A percentile compares a stretch with the other conserved stretches of the same genome.
These are phyloP conservation scores for Trypanosoma brucei DNA, from an alignment of 208 protist species.

Conservation along the genomic window DNA sequence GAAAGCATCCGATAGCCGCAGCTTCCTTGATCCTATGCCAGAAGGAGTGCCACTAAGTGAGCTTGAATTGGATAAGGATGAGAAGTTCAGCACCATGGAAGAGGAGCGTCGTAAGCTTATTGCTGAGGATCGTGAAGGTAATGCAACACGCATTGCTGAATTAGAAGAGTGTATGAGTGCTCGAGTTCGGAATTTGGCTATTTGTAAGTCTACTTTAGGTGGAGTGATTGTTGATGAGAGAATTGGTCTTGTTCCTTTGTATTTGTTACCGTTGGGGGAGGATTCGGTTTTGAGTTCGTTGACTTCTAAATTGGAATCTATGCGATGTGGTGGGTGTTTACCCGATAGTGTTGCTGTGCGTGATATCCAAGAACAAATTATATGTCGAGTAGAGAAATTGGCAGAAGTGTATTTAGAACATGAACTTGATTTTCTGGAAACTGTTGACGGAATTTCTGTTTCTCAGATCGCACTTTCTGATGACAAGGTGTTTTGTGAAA, in stretches of 20 bases:
- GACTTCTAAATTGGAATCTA: not conserved
- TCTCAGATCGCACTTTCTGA: conserved; percentile 50
- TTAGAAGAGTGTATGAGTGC: not conserved
- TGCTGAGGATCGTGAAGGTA: conserved; percentile 17
- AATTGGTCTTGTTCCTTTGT: not conserved
- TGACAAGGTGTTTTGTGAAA: conserved; percentile 48
- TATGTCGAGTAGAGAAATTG: conserved; percentile 45
- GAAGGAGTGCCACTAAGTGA: conserved; percentile 34
- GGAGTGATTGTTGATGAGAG: not conserved
- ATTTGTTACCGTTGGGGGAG: not conserved
- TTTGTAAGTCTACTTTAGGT: too few species aligned
- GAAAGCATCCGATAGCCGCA: conserved; percentile 32
- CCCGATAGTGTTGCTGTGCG: conserved; percentile 15
- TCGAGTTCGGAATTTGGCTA: too few species aligned
- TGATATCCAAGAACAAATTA: conserved; percentile 50
- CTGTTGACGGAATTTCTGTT: conserved; percentile 47
- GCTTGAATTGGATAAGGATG: conserved; percentile 34
- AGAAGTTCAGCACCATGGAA: conserved; percentile 32
- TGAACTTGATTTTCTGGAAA: conserved; percentile 52
- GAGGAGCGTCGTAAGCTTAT: conserved; percentile 24
- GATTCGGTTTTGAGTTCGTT: not conserved
- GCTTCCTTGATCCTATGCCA: conserved; percentile 53
- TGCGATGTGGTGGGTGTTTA: not conserved
- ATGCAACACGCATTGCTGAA: conserved; percentile 18
- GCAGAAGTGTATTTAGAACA: conserved; percentile 39